Evolutionary conservation across 331 rosid genomes (phyloP).

Genomic region (Saraca asoca): DNA sequence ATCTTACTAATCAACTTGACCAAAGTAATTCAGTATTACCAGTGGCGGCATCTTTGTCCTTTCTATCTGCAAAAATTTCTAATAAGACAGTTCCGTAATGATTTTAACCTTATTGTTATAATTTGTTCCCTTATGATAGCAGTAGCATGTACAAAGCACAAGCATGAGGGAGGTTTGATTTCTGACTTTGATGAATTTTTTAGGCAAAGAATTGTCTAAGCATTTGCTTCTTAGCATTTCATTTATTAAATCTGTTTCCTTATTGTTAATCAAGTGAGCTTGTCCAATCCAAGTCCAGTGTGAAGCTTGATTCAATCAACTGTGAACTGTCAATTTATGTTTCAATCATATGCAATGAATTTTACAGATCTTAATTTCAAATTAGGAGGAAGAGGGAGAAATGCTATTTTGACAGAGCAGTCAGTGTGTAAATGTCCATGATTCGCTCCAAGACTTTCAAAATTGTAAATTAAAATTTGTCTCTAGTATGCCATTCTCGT

Average conservation of each 20-base stretch:
- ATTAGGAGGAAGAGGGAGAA: not conserved
- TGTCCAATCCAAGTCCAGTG: not conserved
- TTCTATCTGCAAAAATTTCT: not conserved
- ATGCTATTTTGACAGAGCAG: not conserved
- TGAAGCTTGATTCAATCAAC: not conserved
- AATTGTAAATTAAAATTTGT: not conserved
- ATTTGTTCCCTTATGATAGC: constrained; percentile 27
- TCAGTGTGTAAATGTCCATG: not conserved
- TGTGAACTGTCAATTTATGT: not conserved
- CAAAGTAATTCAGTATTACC: not conserved
- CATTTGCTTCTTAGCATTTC: constrained; percentile 1
- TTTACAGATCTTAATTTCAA: constrained; percentile 7
- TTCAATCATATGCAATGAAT: not conserved
- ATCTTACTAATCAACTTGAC: not conserved
- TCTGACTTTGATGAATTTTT: constrained; percentile 6
- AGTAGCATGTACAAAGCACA: not conserved
- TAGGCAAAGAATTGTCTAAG: constrained; percentile 19
- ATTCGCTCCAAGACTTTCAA: not conserved
- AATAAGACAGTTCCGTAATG: not conserved
- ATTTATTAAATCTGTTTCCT: not conserved
- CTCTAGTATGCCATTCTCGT: not conserved
- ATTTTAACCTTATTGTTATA: not conserved
- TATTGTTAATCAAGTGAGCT: not conserved
- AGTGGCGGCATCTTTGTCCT: not conserved
- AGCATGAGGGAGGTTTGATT: not conserved